Base-by-base conservation (phyloP, 2,329 filamentous ascomycete genomes). In the Aspergillaceae sp. region DNA sequence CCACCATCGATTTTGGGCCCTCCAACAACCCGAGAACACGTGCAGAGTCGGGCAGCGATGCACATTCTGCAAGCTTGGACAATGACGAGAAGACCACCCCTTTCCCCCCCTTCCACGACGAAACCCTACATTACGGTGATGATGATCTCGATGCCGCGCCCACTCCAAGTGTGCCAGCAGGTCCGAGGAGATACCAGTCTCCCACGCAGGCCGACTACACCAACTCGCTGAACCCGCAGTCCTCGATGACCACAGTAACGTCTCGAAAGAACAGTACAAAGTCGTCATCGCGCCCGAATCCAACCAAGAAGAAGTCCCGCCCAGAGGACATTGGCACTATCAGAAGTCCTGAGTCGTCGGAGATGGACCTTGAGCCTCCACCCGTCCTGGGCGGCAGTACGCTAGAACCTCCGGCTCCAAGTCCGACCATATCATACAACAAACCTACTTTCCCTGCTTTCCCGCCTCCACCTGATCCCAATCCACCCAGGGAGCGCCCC, bases 131-230 rank as follows among this genome's bases (percentile, higher is more conserved):
- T 19, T 19, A 19, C 19, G 19, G 19, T n/a, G 60, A 67, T 43
- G 79, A 84, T 56, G 59, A 54, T 19, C 82, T 84, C 67, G 86
- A 92, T 62, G 86, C 88, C 43, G 90, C 89, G 28, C 90, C 91
- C 9, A 91, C 84, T 34, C 91, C 91, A 4, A 90, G 82, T 29
- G 76, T 96, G 33, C 88, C 87, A 32, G 84, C 77, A 42, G 90
- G 90, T 4, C 87, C 90, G 47, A 80, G 88, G 51, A 71, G 77
- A 53, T 57, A 66, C 40, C 69, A 67, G 37, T 68, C 72, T 27
- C 38, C 64, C 57, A 26, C 36, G 9, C 50, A 65, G 53, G 63
- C 48, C 48, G 64, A 62, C 27, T 56, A 55, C 61, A 38, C 53
- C 43, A 50, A 43, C 42, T 52, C 48, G 32, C 56, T 54, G 30